These are phyloP conservation scores for Nitzschia putrida DNA, from an alignment of 108 stramenopile species.

Conservation along the genomic window DNA sequence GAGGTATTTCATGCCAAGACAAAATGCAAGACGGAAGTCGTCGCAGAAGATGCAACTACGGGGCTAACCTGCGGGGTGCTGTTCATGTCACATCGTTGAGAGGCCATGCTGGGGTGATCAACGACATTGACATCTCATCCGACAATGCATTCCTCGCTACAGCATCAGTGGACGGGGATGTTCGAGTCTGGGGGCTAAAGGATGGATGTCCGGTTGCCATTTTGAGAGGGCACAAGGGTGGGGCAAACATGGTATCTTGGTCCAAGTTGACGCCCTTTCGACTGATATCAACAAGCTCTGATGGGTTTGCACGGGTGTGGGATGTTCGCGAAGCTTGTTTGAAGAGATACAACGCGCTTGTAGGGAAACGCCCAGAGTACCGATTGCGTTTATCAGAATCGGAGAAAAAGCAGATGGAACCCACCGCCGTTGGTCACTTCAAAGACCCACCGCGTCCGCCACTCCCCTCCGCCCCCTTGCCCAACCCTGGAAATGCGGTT, in stretches of 20 bases:
- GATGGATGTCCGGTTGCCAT: constrained; percentile 88
- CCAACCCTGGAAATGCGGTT: constrained; percentile 2
- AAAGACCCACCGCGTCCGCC: neutral
- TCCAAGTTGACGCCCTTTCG: constrained; percentile 74
- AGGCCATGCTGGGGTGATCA: constrained; percentile 92
- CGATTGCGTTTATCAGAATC: constrained; percentile 20
- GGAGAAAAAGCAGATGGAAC: constrained; percentile 8
- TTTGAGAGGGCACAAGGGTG: constrained; percentile 75
- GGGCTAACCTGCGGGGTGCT: constrained; percentile 71
- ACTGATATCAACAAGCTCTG: constrained; percentile 77
- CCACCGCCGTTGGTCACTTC: neutral
- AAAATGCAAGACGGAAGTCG: constrained; percentile 15
- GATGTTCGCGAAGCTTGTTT: constrained; percentile 80
- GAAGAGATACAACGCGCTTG: constrained; percentile 56
- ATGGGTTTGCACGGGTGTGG: constrained; percentile 79
- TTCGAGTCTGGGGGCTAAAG: constrained; percentile 85
- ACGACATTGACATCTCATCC: constrained; percentile 86
- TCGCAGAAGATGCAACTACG: constrained; percentile 46
- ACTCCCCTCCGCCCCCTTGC: neutral
- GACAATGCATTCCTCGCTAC: constrained; percentile 93
- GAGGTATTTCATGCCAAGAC: constrained; percentile 31
- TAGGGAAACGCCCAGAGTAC: constrained; percentile 62
- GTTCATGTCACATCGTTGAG: constrained; percentile 82
- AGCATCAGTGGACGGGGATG: constrained; percentile 80
- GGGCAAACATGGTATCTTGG: constrained; percentile 87